A percentile compares a stretch with the other conserved stretches of the same genome.
phyloP scores from a whole-genome alignment of 2,329 filamentous ascomycete species.

The Fusarium pseudograminearum region DNA sequence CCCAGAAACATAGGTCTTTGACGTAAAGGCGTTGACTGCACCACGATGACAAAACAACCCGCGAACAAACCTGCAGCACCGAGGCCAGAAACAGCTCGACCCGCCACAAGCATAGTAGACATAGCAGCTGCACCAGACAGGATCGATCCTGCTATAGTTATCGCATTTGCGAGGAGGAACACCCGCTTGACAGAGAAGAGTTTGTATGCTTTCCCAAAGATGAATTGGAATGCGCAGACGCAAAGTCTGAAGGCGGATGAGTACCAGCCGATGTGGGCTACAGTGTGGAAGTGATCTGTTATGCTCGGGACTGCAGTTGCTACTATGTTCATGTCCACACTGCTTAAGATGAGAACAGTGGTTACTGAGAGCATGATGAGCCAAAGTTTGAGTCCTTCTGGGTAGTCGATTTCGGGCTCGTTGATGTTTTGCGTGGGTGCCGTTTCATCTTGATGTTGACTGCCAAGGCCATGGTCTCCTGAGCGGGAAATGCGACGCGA shows the following conservation, averaged over 20 bases:
- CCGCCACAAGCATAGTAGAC: conserved; percentile 59
- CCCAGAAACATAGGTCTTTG: conserved; percentile 19
- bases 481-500: rapidly evolving
- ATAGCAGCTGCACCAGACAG: conserved; percentile 58
- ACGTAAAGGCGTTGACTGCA: background rate
- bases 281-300: conserved; percentile 45
- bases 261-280: conserved; percentile 45
- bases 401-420: background rate
- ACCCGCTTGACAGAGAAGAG: conserved; percentile 43
- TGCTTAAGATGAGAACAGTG: conserved; percentile 22
- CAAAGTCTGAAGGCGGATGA: conserved; percentile 52
- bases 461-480: rapidly evolving
- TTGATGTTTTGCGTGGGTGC: rapidly evolving
- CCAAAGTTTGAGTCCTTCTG: conserved; percentile 10
- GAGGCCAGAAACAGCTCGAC: conserved; percentile 59
- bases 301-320: conserved; percentile 45
- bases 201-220: conserved; percentile 32
- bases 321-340: conserved; percentile 44
- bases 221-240: conserved; percentile 54
- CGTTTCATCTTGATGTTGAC: background rate
- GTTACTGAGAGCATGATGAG: conserved; percentile 12
- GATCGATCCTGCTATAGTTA: conserved; percentile 60
- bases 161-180: conserved; percentile 54
- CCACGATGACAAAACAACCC: conserved; percentile 46
- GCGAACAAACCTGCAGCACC: conserved; percentile 58